Evolutionary conservation across 2,329 filamentous ascomycete genomes (phyloP).

Genomic region (Aspergillus fischeri): DNA sequence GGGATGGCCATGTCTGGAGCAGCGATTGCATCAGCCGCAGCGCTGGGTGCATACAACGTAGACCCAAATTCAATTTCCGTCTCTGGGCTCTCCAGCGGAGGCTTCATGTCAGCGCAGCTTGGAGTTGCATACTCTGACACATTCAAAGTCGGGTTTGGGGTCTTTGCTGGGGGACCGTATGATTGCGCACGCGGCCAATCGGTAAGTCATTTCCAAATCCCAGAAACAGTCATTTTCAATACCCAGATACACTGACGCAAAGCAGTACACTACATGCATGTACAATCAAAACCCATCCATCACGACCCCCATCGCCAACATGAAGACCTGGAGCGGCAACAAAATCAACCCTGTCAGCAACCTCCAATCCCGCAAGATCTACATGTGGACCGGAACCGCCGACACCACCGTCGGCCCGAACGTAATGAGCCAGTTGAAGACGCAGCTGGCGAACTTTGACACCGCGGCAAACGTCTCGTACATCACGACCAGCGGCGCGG

Average conservation of each 20-base stretch:
- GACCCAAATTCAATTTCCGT: slow-evolving; percentile 9
- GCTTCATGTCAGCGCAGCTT: slow-evolving; percentile 14
- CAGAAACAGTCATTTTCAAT: not conserved
- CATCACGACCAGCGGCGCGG: slow-evolving; percentile 12
- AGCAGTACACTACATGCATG: slow-evolving; percentile 14
- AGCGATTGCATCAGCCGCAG: not conserved
- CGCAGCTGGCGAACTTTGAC: slow-evolving; percentile 10
- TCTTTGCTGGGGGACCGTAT: slow-evolving; percentile 15
- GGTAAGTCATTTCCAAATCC: not conserved
- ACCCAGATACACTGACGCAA: not conserved
- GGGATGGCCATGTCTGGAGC: not conserved
- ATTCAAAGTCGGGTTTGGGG: slow-evolving; percentile 14
- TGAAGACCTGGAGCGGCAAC: slow-evolving; percentile 14
- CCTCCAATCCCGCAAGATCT: slow-evolving; percentile 12
- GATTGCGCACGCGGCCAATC: slow-evolving; percentile 12
- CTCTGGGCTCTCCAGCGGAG: slow-evolving; percentile 15
- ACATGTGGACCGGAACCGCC: slow-evolving; percentile 10
- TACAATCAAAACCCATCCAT: slow-evolving; percentile 14
- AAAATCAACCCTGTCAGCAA: slow-evolving; percentile 9
- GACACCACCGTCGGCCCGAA: slow-evolving; percentile 15
- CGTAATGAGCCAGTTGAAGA: slow-evolving; percentile 15
- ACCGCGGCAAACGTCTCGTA: slow-evolving; percentile 7
- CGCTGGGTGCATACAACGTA: slow-evolving; percentile 11
- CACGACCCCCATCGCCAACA: slow-evolving; percentile 11
- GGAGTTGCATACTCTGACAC: slow-evolving; percentile 14